A percentile compares a stretch with the other conserved stretches of the same genome.
Evolutionary conservation across 2,329 filamentous ascomycete genomes (phyloP).

Genomic region (Xylaria arbuscula): DNA sequence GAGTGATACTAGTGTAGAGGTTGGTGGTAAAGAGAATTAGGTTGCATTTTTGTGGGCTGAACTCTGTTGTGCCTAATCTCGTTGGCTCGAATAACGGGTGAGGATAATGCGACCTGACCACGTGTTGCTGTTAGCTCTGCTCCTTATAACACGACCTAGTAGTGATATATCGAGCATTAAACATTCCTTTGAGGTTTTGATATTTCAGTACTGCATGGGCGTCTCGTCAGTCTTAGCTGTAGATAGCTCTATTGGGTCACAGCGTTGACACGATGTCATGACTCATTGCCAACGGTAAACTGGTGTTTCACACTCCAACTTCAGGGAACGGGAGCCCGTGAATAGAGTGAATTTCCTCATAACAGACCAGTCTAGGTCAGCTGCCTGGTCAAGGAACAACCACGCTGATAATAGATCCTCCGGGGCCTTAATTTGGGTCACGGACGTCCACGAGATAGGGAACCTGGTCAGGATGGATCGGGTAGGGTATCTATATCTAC

Average conservation of each 20-base stretch:
- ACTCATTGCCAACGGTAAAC: constrained; percentile 30
- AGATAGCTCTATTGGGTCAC: constrained; percentile 17
- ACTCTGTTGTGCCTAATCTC: constrained; percentile 55
- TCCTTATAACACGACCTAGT: not conserved
- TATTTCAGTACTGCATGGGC: not conserved
- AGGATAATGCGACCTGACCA: constrained; percentile 16
- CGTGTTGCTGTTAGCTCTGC: constrained; percentile 22
- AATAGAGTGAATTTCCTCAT: not conserved
- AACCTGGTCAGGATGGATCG: not conserved
- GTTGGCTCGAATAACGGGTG: constrained; percentile 54
- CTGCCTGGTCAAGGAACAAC: not conserved
- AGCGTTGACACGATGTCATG: constrained; percentile 24
- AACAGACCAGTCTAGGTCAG: not conserved
- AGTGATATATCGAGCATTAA: not conserved
- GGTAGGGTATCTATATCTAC: not conserved
- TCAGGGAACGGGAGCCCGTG: not conserved
- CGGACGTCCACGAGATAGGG: too few relatives aligned
- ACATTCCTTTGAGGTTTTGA: not conserved
- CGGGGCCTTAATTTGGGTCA: not conserved
- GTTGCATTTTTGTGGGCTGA: constrained; percentile 47
- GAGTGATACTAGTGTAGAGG: constrained; percentile 56
- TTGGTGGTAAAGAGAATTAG: constrained; percentile 59
- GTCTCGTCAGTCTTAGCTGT: too few relatives aligned
- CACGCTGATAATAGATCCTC: not conserved
- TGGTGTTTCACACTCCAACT: not conserved